Percentiles rank a stretch among this genome's conserved stretches.
Evolutionary conservation across 2,329 filamentous ascomycete species (phyloP).

Genomic region (Calonectria fujianensis): DNA sequence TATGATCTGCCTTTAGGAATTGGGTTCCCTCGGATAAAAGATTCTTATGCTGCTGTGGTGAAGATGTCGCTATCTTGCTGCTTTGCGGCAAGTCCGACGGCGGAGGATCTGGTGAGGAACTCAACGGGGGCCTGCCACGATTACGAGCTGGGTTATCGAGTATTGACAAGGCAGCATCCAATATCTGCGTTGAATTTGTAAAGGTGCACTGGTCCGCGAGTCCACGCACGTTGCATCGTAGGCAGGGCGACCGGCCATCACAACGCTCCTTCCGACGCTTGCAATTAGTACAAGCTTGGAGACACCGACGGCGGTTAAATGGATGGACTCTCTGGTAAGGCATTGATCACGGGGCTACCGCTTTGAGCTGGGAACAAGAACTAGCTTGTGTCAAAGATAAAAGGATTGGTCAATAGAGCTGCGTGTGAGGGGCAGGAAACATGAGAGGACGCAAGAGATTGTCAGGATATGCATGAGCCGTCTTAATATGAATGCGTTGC

Average conservation of each 20-base stretch:
- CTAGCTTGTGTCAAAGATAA: neutral
- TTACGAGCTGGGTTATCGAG: neutral
- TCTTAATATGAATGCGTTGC: neutral
- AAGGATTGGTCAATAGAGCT: neutral
- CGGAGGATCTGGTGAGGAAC: neutral
- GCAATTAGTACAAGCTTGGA: neutral
- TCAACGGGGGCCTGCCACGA: neutral
- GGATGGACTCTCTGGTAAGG: neutral
- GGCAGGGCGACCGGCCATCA: neutral
- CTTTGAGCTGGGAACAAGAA: no score
- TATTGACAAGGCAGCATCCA: neutral
- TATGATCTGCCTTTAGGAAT: neutral
- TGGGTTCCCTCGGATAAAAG: neutral
- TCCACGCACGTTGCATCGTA: neutral
- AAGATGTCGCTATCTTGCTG: neutral
- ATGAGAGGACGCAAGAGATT: neutral
- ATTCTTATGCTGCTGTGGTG: neutral
- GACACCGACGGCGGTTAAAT: neutral
- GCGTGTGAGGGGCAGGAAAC: neutral
- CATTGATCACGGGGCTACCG: neutral
- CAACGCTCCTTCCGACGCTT: neutral
- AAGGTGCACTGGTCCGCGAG: neutral
- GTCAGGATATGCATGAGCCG: neutral
- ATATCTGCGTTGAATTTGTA: neutral
- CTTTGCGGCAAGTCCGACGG: neutral